Evolutionary conservation across 108 stramenopile species (phyloP).

Genomic region (Discostella stelligeroides): DNA sequence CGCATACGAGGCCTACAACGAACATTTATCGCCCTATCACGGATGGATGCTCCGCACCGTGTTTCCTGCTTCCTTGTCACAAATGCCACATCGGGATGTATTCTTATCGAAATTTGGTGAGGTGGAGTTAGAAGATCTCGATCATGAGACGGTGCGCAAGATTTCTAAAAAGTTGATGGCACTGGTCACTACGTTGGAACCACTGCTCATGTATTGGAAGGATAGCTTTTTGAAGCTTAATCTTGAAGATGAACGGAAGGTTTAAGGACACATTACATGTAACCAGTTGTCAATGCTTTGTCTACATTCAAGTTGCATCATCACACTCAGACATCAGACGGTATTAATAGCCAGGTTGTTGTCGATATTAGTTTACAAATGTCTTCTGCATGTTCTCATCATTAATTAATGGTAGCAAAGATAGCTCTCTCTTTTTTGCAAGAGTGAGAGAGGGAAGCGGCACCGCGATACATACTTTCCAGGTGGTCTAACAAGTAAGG

Average conservation of each 20-base stretch:
- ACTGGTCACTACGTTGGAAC: constrained; percentile 41
- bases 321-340: no score
- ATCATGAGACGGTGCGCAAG: constrained; percentile 28
- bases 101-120: constrained; percentile 51
- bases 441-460: no score
- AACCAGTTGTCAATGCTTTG: no score
- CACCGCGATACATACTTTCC: no score
- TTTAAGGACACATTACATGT: no score
- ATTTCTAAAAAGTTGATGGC: constrained; percentile 39
- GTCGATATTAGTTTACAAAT: no score
- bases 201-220: constrained; percentile 48
- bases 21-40: constrained; percentile 47
- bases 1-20: constrained; percentile 38
- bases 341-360: no score
- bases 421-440: no score
- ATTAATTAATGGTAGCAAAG: no score
- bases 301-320: no score
- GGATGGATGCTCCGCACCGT: constrained; percentile 52
- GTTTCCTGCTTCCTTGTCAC: constrained; percentile 36
- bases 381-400: no score
- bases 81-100: constrained; percentile 30
- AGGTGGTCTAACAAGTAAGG: no score
- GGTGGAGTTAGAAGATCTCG: constrained; percentile 39
- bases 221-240: constrained; percentile 45
- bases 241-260: constrained; percentile 50